Evolutionary conservation across 2,329 filamentous ascomycete genomes (phyloP), one percentile per base, ranked within the genome.

Genomic region (Alternaria sp.): DNA sequence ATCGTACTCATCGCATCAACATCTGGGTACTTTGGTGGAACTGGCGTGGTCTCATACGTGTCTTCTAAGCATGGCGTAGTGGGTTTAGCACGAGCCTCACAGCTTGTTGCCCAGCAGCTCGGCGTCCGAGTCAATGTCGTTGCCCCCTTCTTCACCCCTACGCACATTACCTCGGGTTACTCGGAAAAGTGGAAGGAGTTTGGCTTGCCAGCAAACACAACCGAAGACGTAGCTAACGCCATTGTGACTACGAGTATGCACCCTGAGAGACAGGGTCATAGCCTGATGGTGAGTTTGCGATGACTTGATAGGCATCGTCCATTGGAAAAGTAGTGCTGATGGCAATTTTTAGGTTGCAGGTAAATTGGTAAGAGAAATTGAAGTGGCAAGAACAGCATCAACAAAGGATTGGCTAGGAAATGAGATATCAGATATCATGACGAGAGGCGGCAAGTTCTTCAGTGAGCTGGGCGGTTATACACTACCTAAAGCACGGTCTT

Each of bases 121-220:
- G 67, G 71, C 13, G 74, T 83, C 4, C 69, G 80, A 11, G 73
- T 79, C 17, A 83, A 83, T 61, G 79, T 78, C 4, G 72, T 83
- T n/a, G 81, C 80, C 8, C 81, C 82, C 1, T 84, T 81, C 68
- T 76, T 81, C 10, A 83, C 81, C 0, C 78, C 80, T 3, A 83
- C 81, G 13, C 74, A 78, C 41, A 78, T 83, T 17, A 78, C 81
- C 0, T 71, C 70, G 13, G 73, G 77, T 2, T 79, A 81, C 53
- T 69, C 73, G 2, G 64, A 74, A 8, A 56, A 64, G 24, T 83
- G 80, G 80, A 66, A 68, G 23, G 69, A 73, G 21, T 68, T 72
- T 21, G 77, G 77, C 0, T 67, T 83, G 45, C 78, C 79, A 1
- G 68, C 78, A 34, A 82, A 82, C 58, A 77, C 74, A 1, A 73